Percentiles rank a stretch among this genome's conserved stretches.
These are phyloP conservation scores for Daldinia childiae DNA, from an alignment of 495 filamentous ascomycete species.

Conservation along the genomic window DNA sequence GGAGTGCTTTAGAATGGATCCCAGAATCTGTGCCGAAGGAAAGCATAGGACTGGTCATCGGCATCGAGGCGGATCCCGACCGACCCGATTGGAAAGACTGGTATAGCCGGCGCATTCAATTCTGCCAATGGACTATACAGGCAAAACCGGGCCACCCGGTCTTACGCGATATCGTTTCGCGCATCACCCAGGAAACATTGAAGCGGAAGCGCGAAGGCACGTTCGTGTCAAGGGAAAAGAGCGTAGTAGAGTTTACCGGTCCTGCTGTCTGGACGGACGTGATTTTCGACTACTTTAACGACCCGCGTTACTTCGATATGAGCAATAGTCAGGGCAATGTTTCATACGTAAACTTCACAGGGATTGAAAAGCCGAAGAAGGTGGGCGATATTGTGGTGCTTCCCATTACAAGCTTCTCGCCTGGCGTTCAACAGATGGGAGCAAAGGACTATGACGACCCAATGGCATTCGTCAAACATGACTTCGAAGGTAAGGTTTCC, in stretches of 20 bases:
- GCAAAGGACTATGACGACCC: slow-evolving; percentile 91
- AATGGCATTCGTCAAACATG: slow-evolving; percentile 97
- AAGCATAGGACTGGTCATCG: slow-evolving; percentile 84
- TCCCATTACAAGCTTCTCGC: slow-evolving; percentile 97
- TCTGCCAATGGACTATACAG: slow-evolving; percentile 99
- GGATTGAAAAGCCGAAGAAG: slow-evolving; percentile 81
- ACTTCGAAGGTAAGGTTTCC: slow-evolving; percentile 80
- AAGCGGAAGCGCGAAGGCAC: slow-evolving; percentile 74
- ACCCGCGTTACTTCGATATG: slow-evolving; percentile 89
- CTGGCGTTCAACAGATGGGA: slow-evolving; percentile 92
- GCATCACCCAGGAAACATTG: slow-evolving; percentile 83
- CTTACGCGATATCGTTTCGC: slow-evolving; percentile 84
- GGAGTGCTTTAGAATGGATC: slow-evolving; percentile 87
- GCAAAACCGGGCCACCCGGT: slow-evolving; percentile 94
- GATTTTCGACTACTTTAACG: slow-evolving; percentile 93
- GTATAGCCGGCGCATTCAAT: slow-evolving; percentile 96
- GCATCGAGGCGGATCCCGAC: slow-evolving; percentile 96
- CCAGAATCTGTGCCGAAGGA: slow-evolving; percentile 78
- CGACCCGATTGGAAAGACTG: slow-evolving; percentile 91
- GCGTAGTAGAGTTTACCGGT: slow-evolving; percentile 95
- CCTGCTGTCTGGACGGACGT: slow-evolving; percentile 95
- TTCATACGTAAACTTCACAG: slow-evolving; percentile 88
- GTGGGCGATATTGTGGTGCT: slow-evolving; percentile 94
- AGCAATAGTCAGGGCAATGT: slow-evolving; percentile 73
- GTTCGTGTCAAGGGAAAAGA: slow-evolving; percentile 75